Evolutionary conservation across 2,329 filamentous ascomycete genomes (phyloP), one percentile per base, ranked within the genome.

Genomic region (Penicillium olsonii): DNA sequence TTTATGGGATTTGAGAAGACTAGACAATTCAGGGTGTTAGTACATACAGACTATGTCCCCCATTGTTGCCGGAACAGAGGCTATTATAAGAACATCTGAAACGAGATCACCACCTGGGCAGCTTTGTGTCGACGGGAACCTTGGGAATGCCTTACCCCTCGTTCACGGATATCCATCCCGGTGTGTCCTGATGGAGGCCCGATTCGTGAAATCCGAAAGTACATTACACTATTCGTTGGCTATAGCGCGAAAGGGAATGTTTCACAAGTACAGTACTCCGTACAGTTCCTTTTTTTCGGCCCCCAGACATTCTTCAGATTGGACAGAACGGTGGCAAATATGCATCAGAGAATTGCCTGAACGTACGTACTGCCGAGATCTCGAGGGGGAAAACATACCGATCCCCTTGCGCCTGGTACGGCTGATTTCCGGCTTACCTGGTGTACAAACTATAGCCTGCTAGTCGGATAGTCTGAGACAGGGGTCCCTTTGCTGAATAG

Each of bases 91-190:
- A 47, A 48, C 39, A 47, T 29, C 37, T 47, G 45, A 48, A 42
- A 42, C 45, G 18, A 35, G 7, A 41, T 6, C n/a, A n/a, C n/a
- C n/a, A n/a, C n/a, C n/a, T n/a, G n/a, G n/a, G n/a, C n/a, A n/a
- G n/a, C n/a, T n/a, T n/a, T n/a, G n/a, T n/a, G n/a, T n/a, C n/a
- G n/a, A n/a, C n/a, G n/a, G n/a, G n/a, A n/a, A n/a, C n/a, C n/a
- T n/a, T n/a, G 56, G 42, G 55, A 60, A 60, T 59, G 55, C 31
- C 12, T 37, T 52, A 37, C 55, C 57, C 57, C 55, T 57, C 55
- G 55, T 56, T 59, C 53, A 52, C 47, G 45, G 46, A 52, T 47
- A 47, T 42, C 29, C 43, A 40, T 33, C 29, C 44, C 44, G 35
- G 33, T 42, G 50, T 43, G 38, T 40, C 48, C 31, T n/a, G n/a